A percentile compares a stretch with the other conserved stretches of the same genome.
Evolutionary conservation across 2,329 filamentous ascomycete species (phyloP).

Genomic region (Alternaria angustiovoidea): DNA sequence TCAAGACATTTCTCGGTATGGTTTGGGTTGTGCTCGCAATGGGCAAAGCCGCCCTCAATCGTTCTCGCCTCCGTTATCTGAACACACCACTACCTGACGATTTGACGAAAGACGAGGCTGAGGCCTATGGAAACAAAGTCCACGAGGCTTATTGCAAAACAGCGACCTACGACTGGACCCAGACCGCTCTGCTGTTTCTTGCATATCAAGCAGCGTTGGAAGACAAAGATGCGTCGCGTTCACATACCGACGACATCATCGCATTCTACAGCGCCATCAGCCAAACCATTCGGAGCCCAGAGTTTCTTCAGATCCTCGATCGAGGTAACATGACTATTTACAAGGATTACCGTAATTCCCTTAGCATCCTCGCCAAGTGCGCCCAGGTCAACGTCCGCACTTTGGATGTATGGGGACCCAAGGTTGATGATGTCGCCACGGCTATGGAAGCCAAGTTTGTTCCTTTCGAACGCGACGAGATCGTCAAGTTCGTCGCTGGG

Average conservation of each 20-base stretch:
- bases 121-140: neutral
- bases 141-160: neutral
- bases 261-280: neutral
- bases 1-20: neutral
- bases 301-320: neutral
- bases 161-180: neutral
- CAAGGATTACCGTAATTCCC: neutral
- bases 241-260: neutral
- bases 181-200: neutral
- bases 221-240: neutral
- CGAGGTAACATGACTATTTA: neutral
- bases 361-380: neutral
- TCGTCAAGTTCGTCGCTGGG: neutral
- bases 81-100: neutral
- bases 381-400: neutral
- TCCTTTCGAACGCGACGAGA: neutral
- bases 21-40: neutral
- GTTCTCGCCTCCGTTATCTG: neutral
- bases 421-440: conserved; percentile 3
- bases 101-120: neutral
- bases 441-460: neutral
- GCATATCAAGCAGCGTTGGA: neutral
- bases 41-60: neutral
- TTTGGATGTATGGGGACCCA: neutral
- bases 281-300: neutral